Percentiles rank a stretch among this genome's conserved stretches.
Conservation (phyloP, 768 basidiomycete species). For the Panaeolus papilionaceus region DNA sequence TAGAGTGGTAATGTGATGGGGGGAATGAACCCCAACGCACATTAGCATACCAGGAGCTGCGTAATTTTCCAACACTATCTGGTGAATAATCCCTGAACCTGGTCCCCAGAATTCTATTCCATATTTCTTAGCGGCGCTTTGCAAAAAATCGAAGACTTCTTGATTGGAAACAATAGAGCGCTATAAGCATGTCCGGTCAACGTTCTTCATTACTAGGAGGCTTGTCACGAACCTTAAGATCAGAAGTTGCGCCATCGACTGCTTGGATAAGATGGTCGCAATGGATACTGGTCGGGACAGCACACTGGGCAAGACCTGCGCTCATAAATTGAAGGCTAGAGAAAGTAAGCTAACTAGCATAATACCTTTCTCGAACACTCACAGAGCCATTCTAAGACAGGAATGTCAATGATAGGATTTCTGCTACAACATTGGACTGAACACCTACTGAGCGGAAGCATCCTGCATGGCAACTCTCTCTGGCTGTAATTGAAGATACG, state of each 20-base stretch:
- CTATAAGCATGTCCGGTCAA: constrained; percentile 41
- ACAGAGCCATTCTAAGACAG: constrained; percentile 79
- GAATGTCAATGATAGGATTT: constrained; percentile 12
- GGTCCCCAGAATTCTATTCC: constrained; percentile 99
- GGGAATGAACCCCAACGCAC: constrained; percentile 44
- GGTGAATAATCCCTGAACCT: constrained; percentile 96
- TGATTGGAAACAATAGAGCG: constrained; percentile 86
- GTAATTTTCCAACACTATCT: constrained; percentile 98
- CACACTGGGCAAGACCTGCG: constrained; percentile 82
- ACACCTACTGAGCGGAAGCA: constrained; percentile 83
- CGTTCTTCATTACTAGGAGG: not conserved
- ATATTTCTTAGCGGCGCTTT: constrained; percentile 89
- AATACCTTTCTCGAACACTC: constrained; percentile 32
- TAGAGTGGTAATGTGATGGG: not conserved
- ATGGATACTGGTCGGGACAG: constrained; percentile 92
- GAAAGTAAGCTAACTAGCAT: not conserved
- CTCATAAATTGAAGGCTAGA: constrained; percentile 82
- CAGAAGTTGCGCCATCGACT: constrained; percentile 82
- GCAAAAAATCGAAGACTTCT: constrained; percentile 97
- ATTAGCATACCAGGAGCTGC: constrained; percentile 95
- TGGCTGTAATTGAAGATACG: constrained; percentile 89
- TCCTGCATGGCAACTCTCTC: constrained; percentile 99
- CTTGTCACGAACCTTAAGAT: constrained; percentile 67
- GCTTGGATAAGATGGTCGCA: constrained; percentile 99
- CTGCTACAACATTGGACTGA: constrained; percentile 18